Conservation (phyloP, 371 early-diverging fungal species). For the Mucor sp. region DNA sequence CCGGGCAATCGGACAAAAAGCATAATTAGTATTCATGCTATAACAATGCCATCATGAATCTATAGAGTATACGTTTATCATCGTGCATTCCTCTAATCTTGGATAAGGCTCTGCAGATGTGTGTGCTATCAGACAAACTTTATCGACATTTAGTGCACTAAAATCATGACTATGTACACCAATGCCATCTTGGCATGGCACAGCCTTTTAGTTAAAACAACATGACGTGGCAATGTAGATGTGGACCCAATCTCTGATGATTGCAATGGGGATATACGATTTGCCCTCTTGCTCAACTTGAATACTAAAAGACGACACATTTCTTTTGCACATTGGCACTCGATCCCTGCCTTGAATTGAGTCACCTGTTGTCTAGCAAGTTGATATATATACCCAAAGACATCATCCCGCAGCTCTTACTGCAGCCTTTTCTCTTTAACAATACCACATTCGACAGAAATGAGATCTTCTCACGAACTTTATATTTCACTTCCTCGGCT, state of each 20-base stretch:
- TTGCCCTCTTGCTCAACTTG: background rate
- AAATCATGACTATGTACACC: background rate
- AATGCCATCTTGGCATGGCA: background rate
- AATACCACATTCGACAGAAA: background rate
- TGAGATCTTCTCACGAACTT: conserved; percentile 1
- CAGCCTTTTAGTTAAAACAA: background rate
- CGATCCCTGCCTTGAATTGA: background rate
- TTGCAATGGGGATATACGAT: background rate
- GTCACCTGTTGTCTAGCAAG: background rate
- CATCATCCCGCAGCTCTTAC: background rate
- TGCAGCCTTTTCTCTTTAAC: background rate
- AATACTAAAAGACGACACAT: background rate
- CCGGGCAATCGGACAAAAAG: background rate
- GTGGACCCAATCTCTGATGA: background rate
- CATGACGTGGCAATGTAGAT: background rate
- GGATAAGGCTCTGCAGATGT: background rate
- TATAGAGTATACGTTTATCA: background rate
- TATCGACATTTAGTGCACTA: background rate
- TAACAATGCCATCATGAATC: background rate
- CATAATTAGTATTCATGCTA: background rate
- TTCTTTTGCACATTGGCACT: background rate
- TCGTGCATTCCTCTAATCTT: background rate
- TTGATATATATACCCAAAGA: background rate
- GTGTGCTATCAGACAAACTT: background rate
- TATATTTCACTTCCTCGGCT: background rate